Percentiles rank a stretch among this genome's conserved stretches.
These are phyloP conservation scores for Pterocarpus macrocarpus DNA, from an alignment of 306 rosid species.

Conservation along the genomic window DNA sequence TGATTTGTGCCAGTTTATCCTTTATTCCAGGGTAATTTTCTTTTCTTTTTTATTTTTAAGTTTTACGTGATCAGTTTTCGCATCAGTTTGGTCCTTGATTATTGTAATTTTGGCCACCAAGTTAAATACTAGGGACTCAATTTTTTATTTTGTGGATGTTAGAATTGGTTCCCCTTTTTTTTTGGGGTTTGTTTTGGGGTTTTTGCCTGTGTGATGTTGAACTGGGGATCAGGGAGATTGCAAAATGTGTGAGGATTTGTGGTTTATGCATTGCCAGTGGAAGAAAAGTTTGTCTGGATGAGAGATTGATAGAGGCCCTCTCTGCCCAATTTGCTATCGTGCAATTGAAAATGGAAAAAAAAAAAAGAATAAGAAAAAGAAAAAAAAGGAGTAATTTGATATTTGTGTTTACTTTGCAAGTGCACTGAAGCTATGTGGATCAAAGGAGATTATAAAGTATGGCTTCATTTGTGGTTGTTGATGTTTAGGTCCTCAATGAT, in stretches of 20 bases:
- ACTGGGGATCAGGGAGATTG: background rate
- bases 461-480: background rate
- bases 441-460: slow-evolving; percentile 3
- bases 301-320: background rate
- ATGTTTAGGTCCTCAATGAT: background rate
- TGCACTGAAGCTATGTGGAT: slow-evolving; percentile 7
- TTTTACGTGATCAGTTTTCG: background rate
- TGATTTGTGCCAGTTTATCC: background rate
- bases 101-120: background rate
- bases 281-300: background rate
- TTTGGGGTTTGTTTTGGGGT: background rate
- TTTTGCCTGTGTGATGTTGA: background rate
- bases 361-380: no score
- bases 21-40: background rate
- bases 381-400: background rate
- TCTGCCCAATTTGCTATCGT: background rate
- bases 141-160: slow-evolving; percentile 5
- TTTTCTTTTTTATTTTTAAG: background rate
- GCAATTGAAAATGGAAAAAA: background rate
- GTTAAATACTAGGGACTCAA: background rate
- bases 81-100: slow-evolving; percentile 2
- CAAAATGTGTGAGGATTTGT: slow-evolving; percentile 8
- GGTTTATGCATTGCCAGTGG: background rate
- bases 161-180: background rate
- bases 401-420: background rate